Evolutionary conservation across 2,329 filamentous ascomycete genomes (phyloP).

Genomic region (Kalmusia sp.): DNA sequence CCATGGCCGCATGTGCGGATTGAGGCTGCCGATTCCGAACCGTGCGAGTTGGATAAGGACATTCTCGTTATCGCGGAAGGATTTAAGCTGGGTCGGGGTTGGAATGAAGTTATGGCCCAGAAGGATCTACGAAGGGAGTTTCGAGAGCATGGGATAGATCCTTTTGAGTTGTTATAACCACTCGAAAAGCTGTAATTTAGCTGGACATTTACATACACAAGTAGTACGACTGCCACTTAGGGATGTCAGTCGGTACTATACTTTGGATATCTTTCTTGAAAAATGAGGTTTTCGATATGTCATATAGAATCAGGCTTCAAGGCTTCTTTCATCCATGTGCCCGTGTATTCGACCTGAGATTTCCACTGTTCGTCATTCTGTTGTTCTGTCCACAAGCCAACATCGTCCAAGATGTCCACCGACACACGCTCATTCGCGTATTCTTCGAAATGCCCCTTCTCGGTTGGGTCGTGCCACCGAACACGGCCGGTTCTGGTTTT

Average conservation of each 20-base stretch:
- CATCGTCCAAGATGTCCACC: constrained; percentile 18
- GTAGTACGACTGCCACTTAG: neutral
- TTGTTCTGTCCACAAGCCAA: constrained; percentile 36
- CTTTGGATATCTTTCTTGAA: neutral
- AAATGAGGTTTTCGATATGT: neutral
- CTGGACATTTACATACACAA: neutral
- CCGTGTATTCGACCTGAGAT: constrained; percentile 24
- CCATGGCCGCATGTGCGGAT: no score
- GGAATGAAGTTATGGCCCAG: constrained; percentile 5
- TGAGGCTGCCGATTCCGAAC: constrained; percentile 13
- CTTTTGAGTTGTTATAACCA: no score
- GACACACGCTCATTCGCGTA: constrained; percentile 29
- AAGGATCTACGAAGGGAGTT: neutral
- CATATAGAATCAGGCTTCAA: constrained; percentile 16
- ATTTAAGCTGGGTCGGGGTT: constrained; percentile 5
- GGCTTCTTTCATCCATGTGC: constrained; percentile 36
- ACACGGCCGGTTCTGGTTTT: constrained; percentile 30
- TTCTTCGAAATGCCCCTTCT: constrained; percentile 39
- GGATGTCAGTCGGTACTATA: neutral
- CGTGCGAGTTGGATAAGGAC: constrained; percentile 14
- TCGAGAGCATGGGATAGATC: neutral
- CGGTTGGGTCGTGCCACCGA: constrained; percentile 29
- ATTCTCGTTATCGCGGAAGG: constrained; percentile 13
- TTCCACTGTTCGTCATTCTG: constrained; percentile 12
- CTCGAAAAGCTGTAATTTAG: no score